These are phyloP conservation scores for Gossypium trilobum DNA, from an alignment of 441 rosid genomes.

Conservation along the genomic window DNA sequence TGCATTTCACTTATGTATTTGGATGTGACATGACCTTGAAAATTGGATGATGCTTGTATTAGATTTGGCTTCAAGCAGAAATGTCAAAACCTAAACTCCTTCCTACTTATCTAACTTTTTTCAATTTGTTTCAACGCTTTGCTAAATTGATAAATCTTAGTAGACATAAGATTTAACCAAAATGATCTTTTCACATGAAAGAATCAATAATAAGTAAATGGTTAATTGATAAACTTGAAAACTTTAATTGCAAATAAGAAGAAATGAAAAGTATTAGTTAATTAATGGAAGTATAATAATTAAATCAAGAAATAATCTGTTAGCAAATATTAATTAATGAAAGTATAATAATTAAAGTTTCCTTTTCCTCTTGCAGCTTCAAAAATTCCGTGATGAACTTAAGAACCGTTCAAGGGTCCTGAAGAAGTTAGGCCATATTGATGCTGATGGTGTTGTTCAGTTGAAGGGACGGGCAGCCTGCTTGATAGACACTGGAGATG, in stretches of 20 bases:
- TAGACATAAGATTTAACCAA: neutral
- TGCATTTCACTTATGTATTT: neutral
- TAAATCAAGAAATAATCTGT: neutral
- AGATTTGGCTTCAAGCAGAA: neutral
- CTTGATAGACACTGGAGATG: slow-evolving; percentile 97
- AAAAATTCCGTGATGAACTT: slow-evolving; percentile 89
- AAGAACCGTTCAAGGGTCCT: slow-evolving; percentile 88
- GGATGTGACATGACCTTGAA: slow-evolving; percentile 11
- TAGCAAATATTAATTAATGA: neutral
- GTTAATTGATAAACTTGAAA: neutral
- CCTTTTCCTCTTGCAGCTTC: slow-evolving; percentile 47
- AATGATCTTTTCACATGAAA: neutral
- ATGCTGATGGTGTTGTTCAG: slow-evolving; percentile 81
- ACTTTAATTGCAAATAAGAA: neutral
- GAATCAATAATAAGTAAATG: neutral
- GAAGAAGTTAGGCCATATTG: slow-evolving; percentile 90
- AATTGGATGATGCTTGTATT: neutral
- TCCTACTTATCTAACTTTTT: neutral
- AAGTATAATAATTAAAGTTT: neutral
- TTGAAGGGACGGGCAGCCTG: slow-evolving; percentile 96
- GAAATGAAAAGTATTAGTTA: neutral
- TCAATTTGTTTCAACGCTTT: neutral
- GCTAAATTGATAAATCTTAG: neutral
- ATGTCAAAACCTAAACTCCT: neutral
- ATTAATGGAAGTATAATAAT: neutral